These are phyloP conservation scores for Hypocrella siamensis DNA, from an alignment of 2,329 filamentous ascomycete genomes.

Conservation along the genomic window DNA sequence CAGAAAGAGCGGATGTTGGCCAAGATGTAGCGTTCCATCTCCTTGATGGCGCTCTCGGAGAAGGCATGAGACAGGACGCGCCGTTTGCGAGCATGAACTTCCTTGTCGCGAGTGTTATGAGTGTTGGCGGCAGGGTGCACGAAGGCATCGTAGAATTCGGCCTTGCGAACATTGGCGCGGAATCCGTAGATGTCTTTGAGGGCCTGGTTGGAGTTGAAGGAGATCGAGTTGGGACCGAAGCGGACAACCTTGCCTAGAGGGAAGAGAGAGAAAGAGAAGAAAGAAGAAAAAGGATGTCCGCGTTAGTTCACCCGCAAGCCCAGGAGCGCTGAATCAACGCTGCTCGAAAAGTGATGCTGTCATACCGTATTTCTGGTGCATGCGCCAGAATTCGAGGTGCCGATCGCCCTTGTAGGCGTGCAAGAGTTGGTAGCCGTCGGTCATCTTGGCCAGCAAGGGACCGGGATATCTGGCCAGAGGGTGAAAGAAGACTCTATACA, in stretches of 20 bases:
- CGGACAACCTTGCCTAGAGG: conserved; percentile 59
- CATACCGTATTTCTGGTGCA: conserved; percentile 56
- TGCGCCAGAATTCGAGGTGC: conserved; percentile 55
- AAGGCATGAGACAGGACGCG: conserved; percentile 60
- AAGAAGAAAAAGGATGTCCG: too few species aligned
- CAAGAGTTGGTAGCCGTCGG: conserved; percentile 52
- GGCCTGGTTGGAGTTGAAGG: conserved; percentile 57
- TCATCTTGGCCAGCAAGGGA: conserved; percentile 45
- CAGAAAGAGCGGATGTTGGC: conserved; percentile 53
- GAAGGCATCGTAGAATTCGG: conserved; percentile 59
- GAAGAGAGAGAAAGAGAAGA: too few species aligned
- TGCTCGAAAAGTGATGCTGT: not conserved
- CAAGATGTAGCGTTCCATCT: conserved; percentile 53
- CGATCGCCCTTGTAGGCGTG: conserved; percentile 61
- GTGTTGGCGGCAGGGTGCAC: conserved; percentile 57
- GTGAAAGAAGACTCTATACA: conserved; percentile 48
- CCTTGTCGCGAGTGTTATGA: conserved; percentile 55
- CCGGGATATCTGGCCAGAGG: conserved; percentile 50
- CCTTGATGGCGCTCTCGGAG: conserved; percentile 47
- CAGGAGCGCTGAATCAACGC: too few species aligned
- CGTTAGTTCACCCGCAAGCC: too few species aligned
- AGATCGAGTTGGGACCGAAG: conserved; percentile 62
- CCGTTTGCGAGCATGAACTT: conserved; percentile 53
- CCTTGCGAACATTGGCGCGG: conserved; percentile 47
- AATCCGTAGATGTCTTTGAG: conserved; percentile 53